Conservation (phyloP, 768 basidiomycete genomes). For the Lactarius vividus region DNA sequence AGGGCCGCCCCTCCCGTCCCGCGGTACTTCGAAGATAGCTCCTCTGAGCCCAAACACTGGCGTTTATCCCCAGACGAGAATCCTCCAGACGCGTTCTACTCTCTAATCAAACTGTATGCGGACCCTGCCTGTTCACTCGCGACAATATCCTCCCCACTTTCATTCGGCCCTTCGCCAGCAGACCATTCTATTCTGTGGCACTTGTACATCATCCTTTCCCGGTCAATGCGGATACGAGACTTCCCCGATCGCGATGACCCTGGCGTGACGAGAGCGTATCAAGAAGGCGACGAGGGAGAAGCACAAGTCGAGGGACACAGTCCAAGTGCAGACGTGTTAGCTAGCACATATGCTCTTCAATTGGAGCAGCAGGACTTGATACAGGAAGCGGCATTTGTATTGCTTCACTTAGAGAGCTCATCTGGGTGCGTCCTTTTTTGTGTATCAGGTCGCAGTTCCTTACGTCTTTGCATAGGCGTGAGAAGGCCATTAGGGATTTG, state of each 20-base stretch:
- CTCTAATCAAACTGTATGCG: constrained; percentile 74
- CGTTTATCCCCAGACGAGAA: constrained; percentile 44
- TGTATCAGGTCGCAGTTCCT: background rate
- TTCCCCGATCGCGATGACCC: constrained; percentile 75
- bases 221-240: constrained; percentile 79
- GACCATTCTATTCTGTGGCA: constrained; percentile 92
- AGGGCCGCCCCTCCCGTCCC: constrained; percentile 55
- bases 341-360: constrained; percentile 83
- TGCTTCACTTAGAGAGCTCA: constrained; percentile 82
- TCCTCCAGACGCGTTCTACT: constrained; percentile 72
- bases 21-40: constrained; percentile 47
- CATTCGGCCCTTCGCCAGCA: constrained; percentile 69
- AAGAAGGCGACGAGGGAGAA: constrained; percentile 44
- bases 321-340: constrained; percentile 77
- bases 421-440: constrained; percentile 53
- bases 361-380: constrained; percentile 78
- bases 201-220: constrained; percentile 81
- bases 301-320: constrained; percentile 68
- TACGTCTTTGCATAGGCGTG: constrained; percentile 51
- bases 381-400: constrained; percentile 84
- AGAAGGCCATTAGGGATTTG: constrained; percentile 78
- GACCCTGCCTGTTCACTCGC: constrained; percentile 70
- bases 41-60: constrained; percentile 36
- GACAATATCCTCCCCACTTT: constrained; percentile 65
- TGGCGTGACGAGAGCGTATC: constrained; percentile 36